A percentile compares a stretch with the other conserved stretches of the same genome.
phyloP scores from a whole-genome alignment of 176 grass and related monocot species.

The Phoenix dactylifera region DNA sequence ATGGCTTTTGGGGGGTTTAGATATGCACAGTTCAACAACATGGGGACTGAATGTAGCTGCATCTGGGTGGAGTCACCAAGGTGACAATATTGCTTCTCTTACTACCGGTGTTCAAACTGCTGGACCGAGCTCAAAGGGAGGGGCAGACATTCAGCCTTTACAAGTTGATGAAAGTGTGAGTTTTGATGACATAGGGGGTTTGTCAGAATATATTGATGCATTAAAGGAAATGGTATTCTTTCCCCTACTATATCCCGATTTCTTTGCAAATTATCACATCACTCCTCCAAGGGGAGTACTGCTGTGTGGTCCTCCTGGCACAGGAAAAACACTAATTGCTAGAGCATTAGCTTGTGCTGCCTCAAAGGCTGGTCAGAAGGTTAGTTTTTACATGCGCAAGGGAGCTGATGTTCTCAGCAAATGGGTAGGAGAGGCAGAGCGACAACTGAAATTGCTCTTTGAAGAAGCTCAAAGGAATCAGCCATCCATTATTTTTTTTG shows the following conservation, averaged over 20 bases:
- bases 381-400: constrained; percentile 99
- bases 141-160: constrained; percentile 95
- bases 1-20: constrained; percentile 77
- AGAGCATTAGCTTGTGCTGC: constrained; percentile 94
- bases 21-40: constrained; percentile 67
- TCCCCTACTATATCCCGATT: constrained; percentile 93
- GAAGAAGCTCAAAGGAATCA: constrained; percentile 99
- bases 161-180: constrained; percentile 86
- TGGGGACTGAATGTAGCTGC: constrained; percentile 94
- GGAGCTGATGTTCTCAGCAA: constrained; percentile 99
- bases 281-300: constrained; percentile 95
- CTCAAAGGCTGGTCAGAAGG: constrained; percentile 94
- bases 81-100: constrained; percentile 49
- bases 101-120: constrained; percentile 83
- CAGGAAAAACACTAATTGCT: constrained; percentile 95
- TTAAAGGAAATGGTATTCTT: constrained; percentile 99
- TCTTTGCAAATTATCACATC: constrained; percentile 98
- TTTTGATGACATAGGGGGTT: constrained; percentile 94
- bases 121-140: constrained; percentile 98
- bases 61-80: constrained; percentile 93
- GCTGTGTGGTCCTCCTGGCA: constrained; percentile 95
- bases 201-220: constrained; percentile 91
- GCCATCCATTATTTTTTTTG: constrained; percentile 97
- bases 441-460: constrained; percentile 96
- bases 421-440: constrained; percentile 99